A percentile compares a stretch with the other conserved stretches of the same genome.
These are phyloP conservation scores for Linaria vulgaris DNA, from an alignment of 257 asterid species.

Conservation along the genomic window DNA sequence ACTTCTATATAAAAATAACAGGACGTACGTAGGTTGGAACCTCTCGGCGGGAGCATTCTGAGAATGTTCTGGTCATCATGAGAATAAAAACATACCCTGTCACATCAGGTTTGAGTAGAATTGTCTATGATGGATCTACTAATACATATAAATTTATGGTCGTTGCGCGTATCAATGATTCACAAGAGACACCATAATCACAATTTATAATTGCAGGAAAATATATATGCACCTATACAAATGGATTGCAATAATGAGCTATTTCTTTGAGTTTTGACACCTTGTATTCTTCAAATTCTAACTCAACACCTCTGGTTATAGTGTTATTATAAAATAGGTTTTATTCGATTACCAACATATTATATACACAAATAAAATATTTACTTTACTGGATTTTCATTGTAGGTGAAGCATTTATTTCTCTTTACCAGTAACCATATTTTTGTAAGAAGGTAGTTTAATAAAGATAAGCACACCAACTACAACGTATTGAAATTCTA, in stretches of 20 bases:
- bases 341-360: too few species aligned
- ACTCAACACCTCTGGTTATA: too few species aligned
- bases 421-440: too few species aligned
- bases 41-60: neutral
- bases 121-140: neutral
- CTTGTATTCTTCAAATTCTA: too few species aligned
- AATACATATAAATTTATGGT: neutral
- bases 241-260: neutral
- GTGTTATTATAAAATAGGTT: too few species aligned
- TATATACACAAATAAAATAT: too few species aligned
- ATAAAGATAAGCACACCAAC: too few species aligned
- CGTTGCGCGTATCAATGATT: neutral
- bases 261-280: too few species aligned
- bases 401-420: too few species aligned
- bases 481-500: too few species aligned
- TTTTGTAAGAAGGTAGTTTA: too few species aligned
- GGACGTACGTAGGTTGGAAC: neutral
- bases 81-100: neutral
- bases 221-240: neutral
- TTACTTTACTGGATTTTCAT: too few species aligned
- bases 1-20: neutral
- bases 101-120: neutral
- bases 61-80: neutral
- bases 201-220: constrained; percentile 11
- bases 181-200: constrained; percentile 1